Evolutionary conservation across 2,329 filamentous ascomycete genomes (phyloP).

Genomic region (Chrysosporium queenslandicum): DNA sequence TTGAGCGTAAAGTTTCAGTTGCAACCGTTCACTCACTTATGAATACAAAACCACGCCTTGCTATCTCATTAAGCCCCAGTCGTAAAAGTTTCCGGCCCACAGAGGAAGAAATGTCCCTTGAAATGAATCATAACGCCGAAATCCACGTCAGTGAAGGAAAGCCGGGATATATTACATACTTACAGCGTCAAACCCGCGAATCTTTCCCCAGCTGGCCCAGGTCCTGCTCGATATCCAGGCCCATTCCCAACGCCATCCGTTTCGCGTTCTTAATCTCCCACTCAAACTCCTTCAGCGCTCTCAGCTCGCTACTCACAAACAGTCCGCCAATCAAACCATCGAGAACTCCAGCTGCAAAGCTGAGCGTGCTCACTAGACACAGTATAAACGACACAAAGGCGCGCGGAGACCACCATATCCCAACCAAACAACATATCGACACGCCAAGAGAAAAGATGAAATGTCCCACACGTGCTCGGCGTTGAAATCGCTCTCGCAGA

Average conservation of each 20-base stretch:
- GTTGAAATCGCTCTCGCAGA: slow-evolving; percentile 60
- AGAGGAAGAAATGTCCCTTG: too few species aligned
- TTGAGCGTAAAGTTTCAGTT: neutral
- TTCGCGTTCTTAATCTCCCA: slow-evolving; percentile 75
- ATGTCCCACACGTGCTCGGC: slow-evolving; percentile 60
- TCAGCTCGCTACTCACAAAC: slow-evolving; percentile 75
- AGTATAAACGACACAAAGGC: slow-evolving; percentile 73
- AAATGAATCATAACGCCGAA: neutral
- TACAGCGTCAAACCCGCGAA: neutral
- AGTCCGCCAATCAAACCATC: slow-evolving; percentile 79
- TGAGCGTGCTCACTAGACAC: slow-evolving; percentile 67
- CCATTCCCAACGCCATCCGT: slow-evolving; percentile 18
- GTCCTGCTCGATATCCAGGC: slow-evolving; percentile 19
- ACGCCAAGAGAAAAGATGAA: slow-evolving; percentile 59
- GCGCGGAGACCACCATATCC: slow-evolving; percentile 72
- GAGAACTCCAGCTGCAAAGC: slow-evolving; percentile 63
- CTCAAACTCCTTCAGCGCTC: slow-evolving; percentile 78
- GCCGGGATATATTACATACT: neutral
- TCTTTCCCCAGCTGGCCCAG: slow-evolving; percentile 5
- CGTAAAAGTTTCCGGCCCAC: too few species aligned
- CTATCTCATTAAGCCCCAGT: too few species aligned
- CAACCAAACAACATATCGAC: slow-evolving; percentile 64
- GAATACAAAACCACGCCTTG: too few species aligned
- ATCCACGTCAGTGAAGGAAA: neutral
- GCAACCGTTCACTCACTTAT: neutral